Evolutionary conservation across 2,329 filamentous ascomycete genomes (phyloP).

Genomic region (Calycina marina): DNA sequence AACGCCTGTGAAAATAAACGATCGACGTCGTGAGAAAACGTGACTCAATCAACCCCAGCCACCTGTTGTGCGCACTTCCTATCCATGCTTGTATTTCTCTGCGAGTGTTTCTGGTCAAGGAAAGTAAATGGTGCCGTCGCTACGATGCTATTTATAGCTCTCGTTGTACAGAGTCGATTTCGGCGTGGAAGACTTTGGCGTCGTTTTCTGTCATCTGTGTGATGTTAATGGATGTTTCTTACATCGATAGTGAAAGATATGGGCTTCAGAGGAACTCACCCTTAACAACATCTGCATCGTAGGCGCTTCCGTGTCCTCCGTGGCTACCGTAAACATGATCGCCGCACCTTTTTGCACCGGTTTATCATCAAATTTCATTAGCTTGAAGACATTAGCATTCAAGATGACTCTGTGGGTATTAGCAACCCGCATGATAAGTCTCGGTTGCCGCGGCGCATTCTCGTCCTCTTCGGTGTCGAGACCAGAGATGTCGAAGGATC

Average conservation of each 20-base stretch:
- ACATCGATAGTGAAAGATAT: constrained; percentile 4
- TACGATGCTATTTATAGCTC: too few species aligned
- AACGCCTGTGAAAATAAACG: too few species aligned
- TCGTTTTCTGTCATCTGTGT: constrained; percentile 21
- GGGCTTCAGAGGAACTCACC: constrained; percentile 29
- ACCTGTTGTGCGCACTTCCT: too few species aligned
- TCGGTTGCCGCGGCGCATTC: constrained; percentile 32
- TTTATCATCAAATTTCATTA: constrained; percentile 67
- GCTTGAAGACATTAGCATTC: constrained; percentile 67
- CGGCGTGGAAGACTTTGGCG: constrained; percentile 19
- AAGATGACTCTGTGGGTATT: constrained; percentile 76
- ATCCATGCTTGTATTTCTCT: too few species aligned
- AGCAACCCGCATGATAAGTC: constrained; percentile 83
- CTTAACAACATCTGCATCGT: constrained; percentile 46
- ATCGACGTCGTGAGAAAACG: too few species aligned
- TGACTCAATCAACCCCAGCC: too few species aligned
- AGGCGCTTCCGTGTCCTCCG: constrained; percentile 37
- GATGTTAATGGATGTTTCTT: constrained; percentile 5
- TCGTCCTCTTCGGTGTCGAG: constrained; percentile 27
- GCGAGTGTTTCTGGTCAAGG: too few species aligned
- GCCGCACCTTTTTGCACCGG: constrained; percentile 36
- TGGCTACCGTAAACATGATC: constrained; percentile 54
- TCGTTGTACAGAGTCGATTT: constrained; percentile 23
- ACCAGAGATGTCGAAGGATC: constrained; percentile 41
- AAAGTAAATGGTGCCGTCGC: too few species aligned